A percentile compares a stretch with the other conserved stretches of the same genome.
Conservation (phyloP, 331 rosid genomes). For the Saraca asoca region DNA sequence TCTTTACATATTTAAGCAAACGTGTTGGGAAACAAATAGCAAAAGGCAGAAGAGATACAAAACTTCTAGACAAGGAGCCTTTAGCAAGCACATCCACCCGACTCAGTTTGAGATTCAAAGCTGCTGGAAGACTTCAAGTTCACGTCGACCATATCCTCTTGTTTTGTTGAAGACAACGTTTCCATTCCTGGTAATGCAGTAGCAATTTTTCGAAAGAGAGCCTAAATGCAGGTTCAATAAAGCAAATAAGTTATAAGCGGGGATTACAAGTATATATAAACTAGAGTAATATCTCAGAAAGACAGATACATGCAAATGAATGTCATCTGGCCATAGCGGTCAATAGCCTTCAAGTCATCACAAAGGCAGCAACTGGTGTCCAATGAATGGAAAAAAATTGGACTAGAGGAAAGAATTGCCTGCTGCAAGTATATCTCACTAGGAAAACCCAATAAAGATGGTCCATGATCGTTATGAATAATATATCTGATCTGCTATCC, state of each 20-base stretch:
- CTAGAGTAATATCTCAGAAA: background rate
- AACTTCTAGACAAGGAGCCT: constrained; percentile 31
- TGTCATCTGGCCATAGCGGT: background rate
- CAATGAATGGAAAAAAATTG: constrained; percentile 6
- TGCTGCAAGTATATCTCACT: background rate
- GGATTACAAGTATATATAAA: constrained; percentile 13
- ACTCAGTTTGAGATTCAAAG: constrained; percentile 66
- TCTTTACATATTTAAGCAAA: constrained; percentile 49
- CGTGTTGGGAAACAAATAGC: constrained; percentile 27
- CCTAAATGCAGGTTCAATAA: constrained; percentile 50
- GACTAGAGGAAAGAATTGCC: no score
- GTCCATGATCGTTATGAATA: background rate
- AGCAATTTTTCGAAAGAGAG: constrained; percentile 95
- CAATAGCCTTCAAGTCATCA: constrained; percentile 4
- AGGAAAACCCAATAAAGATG: background rate
- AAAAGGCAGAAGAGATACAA: constrained; percentile 37
- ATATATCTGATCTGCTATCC: constrained; percentile 13
- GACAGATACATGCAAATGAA: constrained; percentile 18
- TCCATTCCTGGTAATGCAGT: constrained; percentile 99
- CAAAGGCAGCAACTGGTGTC: constrained; percentile 4
- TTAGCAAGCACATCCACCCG: constrained; percentile 86
- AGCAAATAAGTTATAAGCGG: constrained; percentile 21
- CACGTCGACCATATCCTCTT: constrained; percentile 99
- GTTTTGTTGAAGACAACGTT: constrained; percentile 87
- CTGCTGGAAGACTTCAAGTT: constrained; percentile 73